Base-by-base conservation (phyloP, 176 grass and related monocot species). In the Hyparrhenia diplandra region DNA sequence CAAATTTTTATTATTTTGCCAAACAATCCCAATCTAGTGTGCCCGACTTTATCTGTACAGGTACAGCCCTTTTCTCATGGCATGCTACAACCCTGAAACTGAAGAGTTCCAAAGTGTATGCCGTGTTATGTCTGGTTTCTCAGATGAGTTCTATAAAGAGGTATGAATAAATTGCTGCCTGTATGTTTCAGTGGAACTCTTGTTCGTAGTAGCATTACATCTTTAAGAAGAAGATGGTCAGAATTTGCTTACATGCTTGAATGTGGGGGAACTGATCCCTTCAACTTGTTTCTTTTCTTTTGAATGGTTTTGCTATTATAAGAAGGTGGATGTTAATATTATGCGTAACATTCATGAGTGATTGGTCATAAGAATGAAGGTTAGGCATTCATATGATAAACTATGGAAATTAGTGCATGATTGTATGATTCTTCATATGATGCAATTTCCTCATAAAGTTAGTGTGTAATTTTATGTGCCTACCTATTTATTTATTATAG, bases 21-120 rank as follows among this genome's bases (percentile, higher is more conserved):
- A 9, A 64, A 13, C 66, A 71, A 64, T 84, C 77, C 69, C 23
- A 27, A 52, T 7, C 27, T 55, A 77, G 5, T 80, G 18, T 83
- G 36, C 27, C 10, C 23, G 27, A 82, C 46, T 83, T 77, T 69
- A 42, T 62, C 57, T 65, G 40, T 84, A 81, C 86, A 99, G 92
- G 96, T 93, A 90, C 80, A 99, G 96, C 35, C 96, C 96, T 79
- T 95, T 93, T 88, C 92, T 99, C 79, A 88, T 99, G 96, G 92
- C 96, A 83, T 99, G 92, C 87, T 95, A 99, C 62, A 99, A 99
- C 75, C 90, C 92, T 69, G 96, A 93, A 64, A 75, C 79, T 71
- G 96, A 95, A 90, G 96, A 93, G 52, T 99, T 89, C 77, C 96
- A 95, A 81, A 99, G 96, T 74, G 88, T 95, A 18, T 95, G 96